phyloP scores from a whole-genome alignment of 352 stramenopile genomes.

The Pythium myriotylum region DNA sequence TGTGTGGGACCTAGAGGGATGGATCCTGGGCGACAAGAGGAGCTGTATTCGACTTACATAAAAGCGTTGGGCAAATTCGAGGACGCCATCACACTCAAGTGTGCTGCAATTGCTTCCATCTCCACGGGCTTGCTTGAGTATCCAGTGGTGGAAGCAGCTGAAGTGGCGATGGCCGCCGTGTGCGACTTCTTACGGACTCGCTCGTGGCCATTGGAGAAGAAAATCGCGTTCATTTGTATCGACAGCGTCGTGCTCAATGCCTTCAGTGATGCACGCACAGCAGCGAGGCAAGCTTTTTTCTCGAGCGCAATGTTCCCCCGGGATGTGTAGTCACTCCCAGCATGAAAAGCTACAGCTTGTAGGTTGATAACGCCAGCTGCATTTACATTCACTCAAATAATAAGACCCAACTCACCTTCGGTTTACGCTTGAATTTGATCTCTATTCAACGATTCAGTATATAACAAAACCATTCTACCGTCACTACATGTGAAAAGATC shows the following conservation, averaged over 20 bases:
- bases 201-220: conserved; percentile 33
- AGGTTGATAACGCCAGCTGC: too few species aligned
- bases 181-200: conserved; percentile 43
- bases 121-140: conserved; percentile 49
- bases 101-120: conserved; percentile 55
- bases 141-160: conserved; percentile 37
- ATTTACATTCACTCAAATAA: not conserved
- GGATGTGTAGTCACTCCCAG: not conserved
- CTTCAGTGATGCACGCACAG: conserved; percentile 32
- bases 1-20: conserved; percentile 40
- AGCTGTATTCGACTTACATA: conserved; percentile 62
- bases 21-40: not conserved
- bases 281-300: conserved; percentile 9
- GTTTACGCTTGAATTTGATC: too few species aligned
- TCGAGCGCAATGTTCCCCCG: conserved; percentile 4
- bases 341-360: too few species aligned
- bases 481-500: not conserved
- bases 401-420: too few species aligned
- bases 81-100: conserved; percentile 32
- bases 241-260: conserved; percentile 38
- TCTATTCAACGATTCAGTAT: too few species aligned
- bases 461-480: not conserved
- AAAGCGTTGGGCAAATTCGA: conserved; percentile 40
- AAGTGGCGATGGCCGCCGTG: conserved; percentile 42
- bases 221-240: conserved; percentile 57